Percentiles rank a stretch among this genome's conserved stretches.
Evolutionary conservation across 2,329 filamentous ascomycete genomes (phyloP).

Genomic region (Pseudogymnoascus sp.): DNA sequence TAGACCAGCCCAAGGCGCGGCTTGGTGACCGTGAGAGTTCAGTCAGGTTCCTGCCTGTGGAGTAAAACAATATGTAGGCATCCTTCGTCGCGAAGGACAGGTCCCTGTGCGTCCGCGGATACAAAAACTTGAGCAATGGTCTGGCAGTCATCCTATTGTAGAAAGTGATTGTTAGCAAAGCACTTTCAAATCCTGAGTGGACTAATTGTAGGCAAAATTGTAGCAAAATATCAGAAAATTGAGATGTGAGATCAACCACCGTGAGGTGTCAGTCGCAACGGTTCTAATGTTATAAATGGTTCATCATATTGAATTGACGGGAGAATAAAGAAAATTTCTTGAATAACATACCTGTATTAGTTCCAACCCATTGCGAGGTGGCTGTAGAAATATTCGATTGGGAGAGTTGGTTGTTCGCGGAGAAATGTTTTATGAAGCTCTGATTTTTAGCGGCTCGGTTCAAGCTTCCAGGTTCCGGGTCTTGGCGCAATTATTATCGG

Average conservation of each 20-base stretch:
- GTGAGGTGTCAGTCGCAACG: conserved; percentile 48
- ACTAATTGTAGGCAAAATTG: background rate
- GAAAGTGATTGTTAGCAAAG: background rate
- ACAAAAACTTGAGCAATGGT: conserved; percentile 41
- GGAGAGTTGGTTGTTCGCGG: background rate
- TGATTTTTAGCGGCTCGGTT: conserved; percentile 16
- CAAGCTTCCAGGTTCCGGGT: conserved; percentile 11
- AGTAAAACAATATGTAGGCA: conserved; percentile 43
- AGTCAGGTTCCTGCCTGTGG: conserved; percentile 14
- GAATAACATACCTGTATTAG: background rate
- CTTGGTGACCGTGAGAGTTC: background rate
- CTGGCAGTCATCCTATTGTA: conserved; percentile 36
- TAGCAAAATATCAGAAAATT: conserved; percentile 35
- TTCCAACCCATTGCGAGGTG: background rate
- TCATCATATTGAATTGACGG: conserved; percentile 36
- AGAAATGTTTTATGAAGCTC: conserved; percentile 13
- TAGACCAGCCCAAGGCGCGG: conserved; percentile 17
- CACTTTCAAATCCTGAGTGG: background rate
- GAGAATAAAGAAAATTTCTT: background rate
- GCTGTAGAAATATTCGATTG: conserved; percentile 14
- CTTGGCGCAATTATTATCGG: conserved; percentile 5
- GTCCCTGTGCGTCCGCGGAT: conserved; percentile 43
- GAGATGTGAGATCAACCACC: conserved; percentile 46
- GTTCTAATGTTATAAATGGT: conserved; percentile 43
- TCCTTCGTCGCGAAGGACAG: conserved; percentile 29